These are phyloP conservation scores for Melaleuca alternifolia DNA, from an alignment of 345 rosid genomes.

Conservation along the genomic window DNA sequence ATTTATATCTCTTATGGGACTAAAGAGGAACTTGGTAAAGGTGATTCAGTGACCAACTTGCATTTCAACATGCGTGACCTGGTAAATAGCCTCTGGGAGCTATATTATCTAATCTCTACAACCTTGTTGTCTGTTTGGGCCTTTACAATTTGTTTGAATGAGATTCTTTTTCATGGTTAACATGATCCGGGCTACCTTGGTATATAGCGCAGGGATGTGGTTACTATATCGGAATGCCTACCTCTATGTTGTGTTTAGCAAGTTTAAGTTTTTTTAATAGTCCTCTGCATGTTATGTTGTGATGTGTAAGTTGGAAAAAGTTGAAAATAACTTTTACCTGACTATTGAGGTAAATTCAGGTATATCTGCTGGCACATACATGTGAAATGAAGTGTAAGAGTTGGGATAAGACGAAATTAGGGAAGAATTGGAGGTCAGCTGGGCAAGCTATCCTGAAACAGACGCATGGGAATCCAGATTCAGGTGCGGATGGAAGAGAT, in stretches of 20 bases:
- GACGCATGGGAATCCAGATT: constrained; percentile 9
- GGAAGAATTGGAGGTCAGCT: constrained; percentile 7
- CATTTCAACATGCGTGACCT: constrained; percentile 74
- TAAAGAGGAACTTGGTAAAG: constrained; percentile 38
- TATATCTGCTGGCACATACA: constrained; percentile 52
- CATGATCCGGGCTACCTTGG: neutral
- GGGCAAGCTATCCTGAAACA: constrained; percentile 11
- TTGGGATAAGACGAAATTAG: constrained; percentile 8
- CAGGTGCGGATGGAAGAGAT: constrained; percentile 12
- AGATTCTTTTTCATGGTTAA: neutral
- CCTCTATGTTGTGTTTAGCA: neutral
- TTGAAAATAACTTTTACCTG: constrained; percentile 2
- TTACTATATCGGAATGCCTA: neutral
- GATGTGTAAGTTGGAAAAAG: neutral
- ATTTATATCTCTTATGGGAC: constrained; percentile 71
- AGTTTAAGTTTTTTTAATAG: neutral
- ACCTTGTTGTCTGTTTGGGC: neutral
- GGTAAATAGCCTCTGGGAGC: constrained; percentile 22
- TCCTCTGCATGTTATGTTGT: neutral
- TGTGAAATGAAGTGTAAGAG: constrained; percentile 27
- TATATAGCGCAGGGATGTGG: neutral
- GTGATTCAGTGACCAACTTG: constrained; percentile 59
- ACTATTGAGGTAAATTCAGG: constrained; percentile 21
- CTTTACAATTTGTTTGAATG: neutral
- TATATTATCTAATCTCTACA: neutral